Percentiles rank a stretch among this genome's conserved stretches.
Evolutionary conservation across 2,329 filamentous ascomycete species (phyloP).

Genomic region (Colletotrichum endophyticum): DNA sequence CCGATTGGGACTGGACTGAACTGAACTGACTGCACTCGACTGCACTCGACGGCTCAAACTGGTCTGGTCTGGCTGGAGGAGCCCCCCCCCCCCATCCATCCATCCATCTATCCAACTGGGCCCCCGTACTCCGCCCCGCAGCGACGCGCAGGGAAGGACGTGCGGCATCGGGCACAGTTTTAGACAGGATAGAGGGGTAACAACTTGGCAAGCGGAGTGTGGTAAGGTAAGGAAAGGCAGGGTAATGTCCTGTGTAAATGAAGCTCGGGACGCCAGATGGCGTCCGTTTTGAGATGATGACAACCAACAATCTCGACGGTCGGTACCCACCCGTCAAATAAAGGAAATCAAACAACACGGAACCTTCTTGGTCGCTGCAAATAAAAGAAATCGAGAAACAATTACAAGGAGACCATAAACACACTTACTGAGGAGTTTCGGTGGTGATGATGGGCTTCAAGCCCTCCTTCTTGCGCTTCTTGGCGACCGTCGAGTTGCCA

Average conservation of each 20-base stretch:
- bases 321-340: not conserved
- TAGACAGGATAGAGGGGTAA: slow-evolving; percentile 17
- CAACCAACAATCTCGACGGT: not conserved
- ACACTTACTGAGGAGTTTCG: slow-evolving; percentile 52
- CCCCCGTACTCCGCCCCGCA: slow-evolving; percentile 13
- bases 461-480: slow-evolving; percentile 78
- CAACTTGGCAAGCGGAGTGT: not conserved
- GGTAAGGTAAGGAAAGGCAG: not conserved
- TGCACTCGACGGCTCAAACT: not conserved
- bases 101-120: not conserved
- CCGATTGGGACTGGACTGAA: not conserved
- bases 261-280: not conserved
- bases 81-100: no score
- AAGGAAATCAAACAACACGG: not conserved
- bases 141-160: slow-evolving; percentile 3
- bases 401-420: slow-evolving; percentile 12
- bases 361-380: not conserved
- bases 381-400: not conserved
- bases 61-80: not conserved
- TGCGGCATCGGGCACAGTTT: slow-evolving; percentile 11
- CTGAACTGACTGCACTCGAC: not conserved
- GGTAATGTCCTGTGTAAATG: slow-evolving; percentile 2
- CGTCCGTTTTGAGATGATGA: not conserved
- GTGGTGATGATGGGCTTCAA: slow-evolving; percentile 80
- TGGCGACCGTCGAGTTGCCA: slow-evolving; percentile 35